Percentiles rank a stretch among this genome's conserved stretches.
These are phyloP conservation scores for Trichoderma simmonsii DNA, from an alignment of 2,329 filamentous ascomycete species.

Conservation along the genomic window DNA sequence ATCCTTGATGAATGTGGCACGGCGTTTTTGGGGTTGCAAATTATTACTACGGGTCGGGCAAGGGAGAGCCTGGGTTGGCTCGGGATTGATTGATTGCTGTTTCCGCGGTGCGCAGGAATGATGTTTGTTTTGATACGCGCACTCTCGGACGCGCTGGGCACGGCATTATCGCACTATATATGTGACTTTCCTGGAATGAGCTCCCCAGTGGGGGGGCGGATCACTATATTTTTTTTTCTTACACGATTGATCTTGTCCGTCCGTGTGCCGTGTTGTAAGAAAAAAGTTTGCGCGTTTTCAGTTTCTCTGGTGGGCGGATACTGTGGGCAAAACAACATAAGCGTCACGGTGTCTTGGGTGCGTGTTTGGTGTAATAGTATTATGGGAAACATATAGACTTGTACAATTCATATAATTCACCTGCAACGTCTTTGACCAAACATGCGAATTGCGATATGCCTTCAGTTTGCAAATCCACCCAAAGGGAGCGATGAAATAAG, in stretches of 20 bases:
- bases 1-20: slow-evolving; percentile 38
- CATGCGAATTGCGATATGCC: neutral
- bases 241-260: neutral
- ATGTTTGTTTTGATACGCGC: slow-evolving; percentile 24
- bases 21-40: slow-evolving; percentile 34
- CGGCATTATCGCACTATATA: slow-evolving; percentile 20
- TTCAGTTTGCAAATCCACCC: neutral
- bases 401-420: neutral
- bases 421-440: neutral
- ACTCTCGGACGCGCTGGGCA: slow-evolving; percentile 22
- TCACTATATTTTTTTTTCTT: slow-evolving; percentile 6
- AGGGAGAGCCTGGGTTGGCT: slow-evolving; percentile 20
- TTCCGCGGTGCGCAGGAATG: slow-evolving; percentile 23
- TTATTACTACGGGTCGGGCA: slow-evolving; percentile 20
- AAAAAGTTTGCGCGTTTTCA: neutral
- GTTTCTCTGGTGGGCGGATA: neutral
- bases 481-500: neutral
- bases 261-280: neutral
- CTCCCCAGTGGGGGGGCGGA: slow-evolving; percentile 5
- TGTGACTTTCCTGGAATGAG: slow-evolving; percentile 16
- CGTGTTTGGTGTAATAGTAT: neutral
- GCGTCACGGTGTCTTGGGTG: neutral
- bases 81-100: slow-evolving; percentile 21
- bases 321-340: neutral
- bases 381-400: neutral